Percentiles rank a stretch among this genome's conserved stretches.
Evolutionary conservation across 345 rosid genomes (phyloP).

Genomic region (Turritis glabra): DNA sequence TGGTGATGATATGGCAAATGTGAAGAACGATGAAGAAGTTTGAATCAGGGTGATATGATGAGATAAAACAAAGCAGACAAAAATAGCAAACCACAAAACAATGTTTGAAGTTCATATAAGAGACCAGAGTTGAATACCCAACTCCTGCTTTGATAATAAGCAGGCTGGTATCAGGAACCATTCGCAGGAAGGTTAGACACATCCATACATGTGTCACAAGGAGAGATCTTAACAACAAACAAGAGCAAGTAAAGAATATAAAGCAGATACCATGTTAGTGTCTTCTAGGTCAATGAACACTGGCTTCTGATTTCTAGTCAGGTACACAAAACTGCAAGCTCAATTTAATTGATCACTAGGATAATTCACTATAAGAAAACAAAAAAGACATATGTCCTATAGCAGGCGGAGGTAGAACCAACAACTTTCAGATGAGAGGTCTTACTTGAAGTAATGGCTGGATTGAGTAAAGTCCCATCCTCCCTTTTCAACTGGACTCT

Average conservation of each 20-base stretch:
- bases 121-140: background rate
- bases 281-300: background rate
- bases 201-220: background rate
- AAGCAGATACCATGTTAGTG: background rate
- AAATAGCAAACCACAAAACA: background rate
- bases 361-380: no score
- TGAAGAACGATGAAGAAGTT: conserved; percentile 6
- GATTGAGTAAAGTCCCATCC: conserved; percentile 79
- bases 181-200: background rate
- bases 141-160: background rate
- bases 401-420: background rate
- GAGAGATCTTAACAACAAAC: background rate
- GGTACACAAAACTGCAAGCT: background rate
- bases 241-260: background rate
- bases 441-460: conserved; percentile 82
- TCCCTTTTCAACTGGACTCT: conserved; percentile 73
- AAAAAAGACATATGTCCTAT: no score
- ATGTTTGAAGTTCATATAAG: background rate
- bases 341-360: background rate
- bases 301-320: background rate
- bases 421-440: background rate
- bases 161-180: background rate
- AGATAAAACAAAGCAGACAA: background rate
- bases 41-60: background rate
- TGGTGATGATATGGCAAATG: background rate